Percentiles rank a stretch among this genome's conserved stretches.
Evolutionary conservation across 2,329 filamentous ascomycete genomes (phyloP).

Genomic region (Verticillium longisporum): DNA sequence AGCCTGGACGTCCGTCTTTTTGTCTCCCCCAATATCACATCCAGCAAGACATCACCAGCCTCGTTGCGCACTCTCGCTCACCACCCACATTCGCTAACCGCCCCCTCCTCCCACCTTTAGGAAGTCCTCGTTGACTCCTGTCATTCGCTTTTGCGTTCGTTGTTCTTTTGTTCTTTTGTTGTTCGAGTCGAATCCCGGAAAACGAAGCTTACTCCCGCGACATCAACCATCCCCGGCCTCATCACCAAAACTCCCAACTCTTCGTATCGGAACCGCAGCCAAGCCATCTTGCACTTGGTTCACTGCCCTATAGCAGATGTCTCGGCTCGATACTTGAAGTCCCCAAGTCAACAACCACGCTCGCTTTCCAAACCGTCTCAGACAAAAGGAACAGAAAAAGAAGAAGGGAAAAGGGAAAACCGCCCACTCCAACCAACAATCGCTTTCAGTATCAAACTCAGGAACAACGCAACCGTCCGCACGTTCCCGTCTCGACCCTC

Average conservation of each 20-base stretch:
- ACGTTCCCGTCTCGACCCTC: slow-evolving; percentile 4
- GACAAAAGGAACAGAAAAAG: slow-evolving; percentile 8
- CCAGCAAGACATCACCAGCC: slow-evolving; percentile 10
- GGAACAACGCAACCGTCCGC: neutral
- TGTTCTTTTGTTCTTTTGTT: slow-evolving; percentile 35
- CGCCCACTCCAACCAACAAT: slow-evolving; percentile 22
- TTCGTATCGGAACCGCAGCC: neutral
- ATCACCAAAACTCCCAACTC: slow-evolving; percentile 4
- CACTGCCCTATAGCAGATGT: neutral
- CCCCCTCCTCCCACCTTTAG: slow-evolving; percentile 34
- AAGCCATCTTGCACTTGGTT: neutral
- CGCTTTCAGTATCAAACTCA: slow-evolving; percentile 23
- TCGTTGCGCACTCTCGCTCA: slow-evolving; percentile 7
- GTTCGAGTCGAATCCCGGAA: neutral
- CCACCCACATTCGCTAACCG: slow-evolving; percentile 17
- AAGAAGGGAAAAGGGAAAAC: slow-evolving; percentile 11
- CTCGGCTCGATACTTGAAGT: neutral
- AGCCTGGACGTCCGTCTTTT: slow-evolving; percentile 27
- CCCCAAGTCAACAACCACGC: slow-evolving; percentile 15
- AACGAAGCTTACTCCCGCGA: neutral
- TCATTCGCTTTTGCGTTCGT: slow-evolving; percentile 60
- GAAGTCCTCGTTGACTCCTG: slow-evolving; percentile 70
- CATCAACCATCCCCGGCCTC: neutral
- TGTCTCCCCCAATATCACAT: slow-evolving; percentile 19
- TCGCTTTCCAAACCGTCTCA: slow-evolving; percentile 18